Percentiles rank a stretch among this genome's conserved stretches.
phyloP scores from a whole-genome alignment of 306 rosid genomes.

The Abrus pulchellus region DNA sequence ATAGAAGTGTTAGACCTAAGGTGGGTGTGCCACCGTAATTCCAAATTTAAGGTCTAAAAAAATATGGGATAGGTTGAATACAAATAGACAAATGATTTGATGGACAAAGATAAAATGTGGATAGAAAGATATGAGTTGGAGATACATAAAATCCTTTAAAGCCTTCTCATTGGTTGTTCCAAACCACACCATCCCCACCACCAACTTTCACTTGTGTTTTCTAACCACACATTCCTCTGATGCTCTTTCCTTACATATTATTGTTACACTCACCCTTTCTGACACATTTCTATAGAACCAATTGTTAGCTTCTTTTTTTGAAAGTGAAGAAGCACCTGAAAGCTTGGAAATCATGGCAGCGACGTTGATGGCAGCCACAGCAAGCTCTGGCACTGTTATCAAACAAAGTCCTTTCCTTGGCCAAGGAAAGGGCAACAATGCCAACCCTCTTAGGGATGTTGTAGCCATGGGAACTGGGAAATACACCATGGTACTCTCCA shows the following conservation, averaged over 20 bases:
- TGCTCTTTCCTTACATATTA: constrained; percentile 47
- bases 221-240: constrained; percentile 43
- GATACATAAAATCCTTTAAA: constrained; percentile 70
- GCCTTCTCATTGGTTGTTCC: constrained; percentile 69
- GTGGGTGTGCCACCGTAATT: not conserved
- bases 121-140: constrained; percentile 70
- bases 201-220: constrained; percentile 38
- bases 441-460: constrained; percentile 76
- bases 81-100: not conserved
- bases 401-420: constrained; percentile 83
- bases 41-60: not conserved
- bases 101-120: constrained; percentile 71
- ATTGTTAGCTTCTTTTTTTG: not conserved
- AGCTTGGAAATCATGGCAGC: constrained; percentile 58
- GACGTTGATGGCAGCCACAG: constrained; percentile 80
- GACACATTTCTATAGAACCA: constrained; percentile 37
- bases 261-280: constrained; percentile 30
- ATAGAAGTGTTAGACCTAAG: not conserved
- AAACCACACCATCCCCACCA: constrained; percentile 62
- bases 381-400: constrained; percentile 72
- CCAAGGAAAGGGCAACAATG: constrained; percentile 57
- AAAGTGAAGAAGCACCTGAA: constrained; percentile 15
- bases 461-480: constrained; percentile 77
- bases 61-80: not conserved
- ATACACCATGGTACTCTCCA: constrained; percentile 80